Percentiles rank a stretch among this genome's conserved stretches.
Evolutionary conservation across 2,329 filamentous ascomycete genomes (phyloP).

Genomic region (Sporothrix brasiliensis): DNA sequence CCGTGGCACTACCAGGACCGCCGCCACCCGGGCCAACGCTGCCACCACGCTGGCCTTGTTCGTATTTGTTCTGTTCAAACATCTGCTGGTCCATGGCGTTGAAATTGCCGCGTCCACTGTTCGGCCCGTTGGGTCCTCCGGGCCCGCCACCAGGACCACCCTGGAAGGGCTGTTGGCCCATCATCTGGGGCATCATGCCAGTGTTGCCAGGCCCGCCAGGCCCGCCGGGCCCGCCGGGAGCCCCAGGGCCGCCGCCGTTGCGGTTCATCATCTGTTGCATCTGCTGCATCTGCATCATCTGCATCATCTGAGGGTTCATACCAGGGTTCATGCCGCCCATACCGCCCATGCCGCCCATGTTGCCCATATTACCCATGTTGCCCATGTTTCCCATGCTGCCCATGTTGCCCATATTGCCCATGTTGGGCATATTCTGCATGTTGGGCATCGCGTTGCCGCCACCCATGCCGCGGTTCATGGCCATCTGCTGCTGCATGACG

Average conservation of each 20-base stretch:
- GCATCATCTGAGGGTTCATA: conserved; percentile 75
- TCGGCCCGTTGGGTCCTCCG: conserved; percentile 19
- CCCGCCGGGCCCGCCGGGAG: conserved; percentile 38
- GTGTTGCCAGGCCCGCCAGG: conserved; percentile 47
- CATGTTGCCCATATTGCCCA: conserved; percentile 58
- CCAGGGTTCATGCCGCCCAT: conserved; percentile 48
- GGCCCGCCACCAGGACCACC: conserved; percentile 21
- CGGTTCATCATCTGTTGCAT: conserved; percentile 55
- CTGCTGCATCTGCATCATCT: conserved; percentile 73
- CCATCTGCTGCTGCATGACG: conserved; percentile 93
- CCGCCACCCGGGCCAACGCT: conserved; percentile 32
- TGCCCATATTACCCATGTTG: conserved; percentile 32
- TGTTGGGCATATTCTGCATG: conserved; percentile 29
- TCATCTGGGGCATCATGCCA: conserved; percentile 61
- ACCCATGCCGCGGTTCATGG: conserved; percentile 73
- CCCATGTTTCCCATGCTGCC: conserved; percentile 59
- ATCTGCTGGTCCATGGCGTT: conserved; percentile 72
- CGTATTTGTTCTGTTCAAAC: conserved; percentile 79
- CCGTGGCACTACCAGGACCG: conserved; percentile 41
- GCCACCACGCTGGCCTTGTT: conserved; percentile 59
- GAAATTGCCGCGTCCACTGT: conserved; percentile 50
- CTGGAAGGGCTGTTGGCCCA: conserved; percentile 42
- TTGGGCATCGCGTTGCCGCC: conserved; percentile 58
- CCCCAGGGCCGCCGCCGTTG: conserved; percentile 42
- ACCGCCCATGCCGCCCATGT: conserved; percentile 56